Base-by-base conservation (phyloP, 208 protist species). In the Jaenimonas drosophilae region DNA sequence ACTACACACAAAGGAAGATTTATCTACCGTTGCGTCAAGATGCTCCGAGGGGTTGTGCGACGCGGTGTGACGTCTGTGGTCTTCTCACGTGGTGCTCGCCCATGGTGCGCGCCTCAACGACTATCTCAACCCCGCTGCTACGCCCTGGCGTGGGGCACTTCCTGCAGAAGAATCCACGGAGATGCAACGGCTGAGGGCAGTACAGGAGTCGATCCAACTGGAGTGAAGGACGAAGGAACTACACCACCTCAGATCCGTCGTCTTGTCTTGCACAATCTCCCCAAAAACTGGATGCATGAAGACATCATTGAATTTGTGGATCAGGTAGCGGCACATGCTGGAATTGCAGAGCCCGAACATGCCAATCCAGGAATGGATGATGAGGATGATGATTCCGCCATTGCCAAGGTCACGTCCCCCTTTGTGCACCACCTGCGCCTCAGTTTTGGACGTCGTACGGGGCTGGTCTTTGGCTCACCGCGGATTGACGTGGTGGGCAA, bases 261-360 rank as follows among this genome's bases (percentile, higher is more conserved):
- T 14, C 21, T 37, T 43, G 20, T 9, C 32, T 47, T 92, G 23
- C 79, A 92, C 58, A 82, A 85, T 45, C 40, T 85, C 59, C 84
- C 84, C 1, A 50, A 59, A 2, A 82, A 74, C 46, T 92, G 84
- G 79, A 50, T 92, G 48, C 70, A 88, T 39, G 84, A 92, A 24
- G 78, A 92, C 19, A 70, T 92, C 14, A 54, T 87, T 11, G 54
- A 88, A 37, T 79, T 92, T 57, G 64, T 92, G n/a, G 59, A 88
- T 29, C 68, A 80, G 17, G 65, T 88, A 11, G 84, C 76, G 19
- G 50, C 64, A 17, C 69, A 83, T 49, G 75, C 76, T 7, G 70
- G 71, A 33, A 80, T 88, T 45, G 47, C 63, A 5, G 16, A 55
- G 4, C 71, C 78, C 5, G 41, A 53, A 25, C 12, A 32, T 36